Evolutionary conservation across 176 grass and related monocot genomes (phyloP).

Genomic region (Carex littledalei): DNA sequence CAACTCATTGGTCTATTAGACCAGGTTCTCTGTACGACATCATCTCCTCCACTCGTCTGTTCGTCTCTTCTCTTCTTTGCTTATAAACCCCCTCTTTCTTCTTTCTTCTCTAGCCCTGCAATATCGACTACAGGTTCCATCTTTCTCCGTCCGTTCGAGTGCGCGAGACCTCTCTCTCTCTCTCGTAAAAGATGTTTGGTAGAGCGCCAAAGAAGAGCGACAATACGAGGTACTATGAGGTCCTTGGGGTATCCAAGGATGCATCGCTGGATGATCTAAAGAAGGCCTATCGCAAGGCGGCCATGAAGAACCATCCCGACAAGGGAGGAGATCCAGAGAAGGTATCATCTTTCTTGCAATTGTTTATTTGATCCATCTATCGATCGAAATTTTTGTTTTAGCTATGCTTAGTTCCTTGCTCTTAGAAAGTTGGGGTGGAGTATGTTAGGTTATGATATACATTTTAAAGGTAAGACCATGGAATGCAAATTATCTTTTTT

Average conservation of each 20-base stretch:
- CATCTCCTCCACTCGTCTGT: background rate
- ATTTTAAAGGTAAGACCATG: background rate
- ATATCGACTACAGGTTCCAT: background rate
- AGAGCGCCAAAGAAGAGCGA: conserved; percentile 84
- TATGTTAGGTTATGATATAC: background rate
- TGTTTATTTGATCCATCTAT: background rate
- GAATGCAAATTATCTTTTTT: background rate
- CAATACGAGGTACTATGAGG: conserved; percentile 80
- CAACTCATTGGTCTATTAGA: background rate
- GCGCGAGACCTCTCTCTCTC: background rate
- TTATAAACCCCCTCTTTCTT: background rate
- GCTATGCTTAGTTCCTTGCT: background rate
- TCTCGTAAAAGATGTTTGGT: conserved; percentile 46
- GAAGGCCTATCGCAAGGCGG: conserved; percentile 92
- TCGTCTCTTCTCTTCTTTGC: background rate
- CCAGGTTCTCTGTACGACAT: background rate
- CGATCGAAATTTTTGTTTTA: background rate
- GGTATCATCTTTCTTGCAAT: conserved; percentile 29
- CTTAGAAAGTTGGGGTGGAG: background rate
- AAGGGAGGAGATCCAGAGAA: conserved; percentile 92
- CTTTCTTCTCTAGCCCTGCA: background rate
- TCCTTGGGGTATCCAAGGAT: conserved; percentile 63
- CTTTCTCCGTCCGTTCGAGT: background rate
- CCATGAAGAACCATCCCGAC: conserved; percentile 95
- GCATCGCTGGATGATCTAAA: conserved; percentile 67